Base-by-base conservation (phyloP, 169 alveolate genomes). In the Plasmodium gonderi region DNA sequence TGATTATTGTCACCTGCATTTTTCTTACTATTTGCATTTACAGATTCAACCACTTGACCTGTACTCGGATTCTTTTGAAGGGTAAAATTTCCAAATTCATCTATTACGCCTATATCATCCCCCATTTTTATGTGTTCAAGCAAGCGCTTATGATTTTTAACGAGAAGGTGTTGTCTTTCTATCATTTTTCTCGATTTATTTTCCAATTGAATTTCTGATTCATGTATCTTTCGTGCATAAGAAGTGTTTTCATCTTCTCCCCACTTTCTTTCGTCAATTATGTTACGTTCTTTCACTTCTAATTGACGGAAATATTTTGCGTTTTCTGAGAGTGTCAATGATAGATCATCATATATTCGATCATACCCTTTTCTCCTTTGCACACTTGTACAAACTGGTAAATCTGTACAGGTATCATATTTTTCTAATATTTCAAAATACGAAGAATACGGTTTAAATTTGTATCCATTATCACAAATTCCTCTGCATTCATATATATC, bases 401-500 rank as follows among this genome's bases (percentile, higher is more conserved):
- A 69, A 82, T 82, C 92, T 0, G 14, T 5, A 36, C 92, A 82
- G 33, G 49, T 60, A 12, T 14, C 92, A 47, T 82, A 82, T 6
- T 44, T 1, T 82, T 82, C 92, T 36, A 68, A 9, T 2, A 82
- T 69, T 69, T 82, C 92, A 40, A 38, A 9, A 20, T 8, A 12
- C 40, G 9, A 1, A 68, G 20, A n/a, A 47, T 33, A 12, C 17
- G 92, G 92, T 29, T 31, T 69, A 64, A 82, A 82, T 54, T 44
- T 82, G 64, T 82, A 82, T 5, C 92, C 92, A 36, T 69, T 42
- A 72, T 47, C 92, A 33, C 92, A 82, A 26, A 72, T 69, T 38
- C 92, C 92, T 44, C 92, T 82, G 60, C 92, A 82, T 31, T 69
- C 42, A 29, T 82, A 82, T 69, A 82, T 82, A 6, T 12, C 11